Conservation (phyloP, 768 basidiomycete species). For the Hortiboletus flavorubellus region DNA sequence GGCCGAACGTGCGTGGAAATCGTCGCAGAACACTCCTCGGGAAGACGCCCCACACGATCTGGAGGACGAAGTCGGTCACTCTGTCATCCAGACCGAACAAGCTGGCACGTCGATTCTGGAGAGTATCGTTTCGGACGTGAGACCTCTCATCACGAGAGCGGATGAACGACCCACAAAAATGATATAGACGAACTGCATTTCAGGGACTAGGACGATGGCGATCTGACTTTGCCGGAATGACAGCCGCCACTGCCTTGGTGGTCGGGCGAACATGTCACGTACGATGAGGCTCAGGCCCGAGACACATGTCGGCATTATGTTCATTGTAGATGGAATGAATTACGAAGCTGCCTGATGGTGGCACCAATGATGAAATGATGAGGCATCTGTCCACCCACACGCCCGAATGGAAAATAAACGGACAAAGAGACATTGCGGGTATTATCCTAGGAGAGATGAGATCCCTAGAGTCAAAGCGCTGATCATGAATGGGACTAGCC, state of each 20-base stretch:
- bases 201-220: neutral
- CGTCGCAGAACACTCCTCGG: neutral
- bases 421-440: slow-evolving; percentile 4
- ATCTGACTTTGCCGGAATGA: slow-evolving; percentile 5
- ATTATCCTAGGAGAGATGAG: slow-evolving; percentile 13
- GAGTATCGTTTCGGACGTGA: neutral
- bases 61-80: neutral
- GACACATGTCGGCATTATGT: slow-evolving; percentile 2
- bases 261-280: slow-evolving; percentile 16
- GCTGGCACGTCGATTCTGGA: slow-evolving; percentile 1
- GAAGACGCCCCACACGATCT: neutral
- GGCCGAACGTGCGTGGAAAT: neutral
- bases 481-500: slow-evolving; percentile 21
- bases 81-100: slow-evolving; percentile 6
- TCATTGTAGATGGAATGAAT: slow-evolving; percentile 8
- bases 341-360: slow-evolving; percentile 15
- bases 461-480: slow-evolving; percentile 11
- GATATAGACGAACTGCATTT: slow-evolving; percentile 5
- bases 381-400: slow-evolving; percentile 10
- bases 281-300: neutral
- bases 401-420: slow-evolving; percentile 4
- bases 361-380: slow-evolving; percentile 10
- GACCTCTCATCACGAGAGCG: neutral
- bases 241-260: slow-evolving; percentile 18
- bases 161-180: neutral